phyloP scores from a whole-genome alignment of 768 basidiomycete genomes.

The Suillus luteus region DNA sequence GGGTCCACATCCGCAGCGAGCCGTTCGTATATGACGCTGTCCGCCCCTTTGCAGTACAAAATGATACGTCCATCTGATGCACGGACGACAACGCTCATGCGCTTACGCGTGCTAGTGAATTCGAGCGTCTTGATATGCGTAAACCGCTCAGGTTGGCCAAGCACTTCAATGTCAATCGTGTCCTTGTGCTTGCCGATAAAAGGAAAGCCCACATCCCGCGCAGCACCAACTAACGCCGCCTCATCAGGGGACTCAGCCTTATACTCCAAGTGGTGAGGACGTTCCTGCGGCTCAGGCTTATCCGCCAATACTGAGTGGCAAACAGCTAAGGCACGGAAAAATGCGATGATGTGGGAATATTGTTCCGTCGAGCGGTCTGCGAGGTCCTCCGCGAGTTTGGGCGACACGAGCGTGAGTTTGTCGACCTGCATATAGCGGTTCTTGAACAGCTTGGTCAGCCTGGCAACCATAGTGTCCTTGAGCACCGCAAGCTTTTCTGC shows the following conservation, averaged over 20 bases:
- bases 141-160: slow-evolving; percentile 86
- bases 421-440: slow-evolving; percentile 83
- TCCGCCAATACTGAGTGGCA: slow-evolving; percentile 93
- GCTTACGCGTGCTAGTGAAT: slow-evolving; percentile 92
- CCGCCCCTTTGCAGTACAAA: slow-evolving; percentile 96
- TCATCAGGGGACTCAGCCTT: slow-evolving; percentile 98
- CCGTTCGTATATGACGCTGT: slow-evolving; percentile 90
- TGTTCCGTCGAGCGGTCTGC: slow-evolving; percentile 61
- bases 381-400: slow-evolving; percentile 80
- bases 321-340: slow-evolving; percentile 93
- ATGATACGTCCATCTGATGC: slow-evolving; percentile 80
- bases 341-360: slow-evolving; percentile 67
- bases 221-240: slow-evolving; percentile 89
- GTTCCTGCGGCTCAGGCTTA: slow-evolving; percentile 56
- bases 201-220: slow-evolving; percentile 91
- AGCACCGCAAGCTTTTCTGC: slow-evolving; percentile 59
- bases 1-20: slow-evolving; percentile 77
- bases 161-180: slow-evolving; percentile 83
- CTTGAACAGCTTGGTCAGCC: slow-evolving; percentile 79
- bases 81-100: slow-evolving; percentile 93
- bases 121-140: slow-evolving; percentile 80
- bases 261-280: slow-evolving; percentile 75
- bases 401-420: slow-evolving; percentile 86
- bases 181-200: slow-evolving; percentile 80
- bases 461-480: slow-evolving; percentile 76